phyloP scores from a whole-genome alignment of 75 land plant species.

The Cupressus sempervirens region DNA sequence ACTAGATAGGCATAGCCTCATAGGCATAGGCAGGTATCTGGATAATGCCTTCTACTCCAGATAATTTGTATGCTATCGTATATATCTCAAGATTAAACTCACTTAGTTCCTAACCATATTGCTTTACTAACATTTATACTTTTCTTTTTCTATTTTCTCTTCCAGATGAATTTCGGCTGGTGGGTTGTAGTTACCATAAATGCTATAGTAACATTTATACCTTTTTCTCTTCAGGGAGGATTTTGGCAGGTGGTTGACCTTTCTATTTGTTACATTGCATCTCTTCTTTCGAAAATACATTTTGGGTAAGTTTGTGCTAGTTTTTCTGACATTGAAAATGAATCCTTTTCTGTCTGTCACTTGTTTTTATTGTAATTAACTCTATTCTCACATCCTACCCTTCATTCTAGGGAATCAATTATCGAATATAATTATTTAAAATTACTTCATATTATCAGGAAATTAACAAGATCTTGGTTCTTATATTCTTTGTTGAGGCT shows the following conservation, averaged over 20 bases:
- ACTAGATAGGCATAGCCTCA: no score
- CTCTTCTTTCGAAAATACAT: background rate
- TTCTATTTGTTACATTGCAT: background rate
- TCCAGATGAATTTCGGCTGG: no score
- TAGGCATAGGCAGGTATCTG: no score
- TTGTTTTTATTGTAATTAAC: background rate
- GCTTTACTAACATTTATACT: no score
- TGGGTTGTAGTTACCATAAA: background rate
- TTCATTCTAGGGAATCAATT: background rate
- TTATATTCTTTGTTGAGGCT: background rate
- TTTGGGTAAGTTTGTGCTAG: background rate
- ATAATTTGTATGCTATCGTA: background rate
- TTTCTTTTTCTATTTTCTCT: no score
- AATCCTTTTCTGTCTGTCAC: background rate
- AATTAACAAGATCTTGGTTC: background rate
- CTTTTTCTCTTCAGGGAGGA: background rate
- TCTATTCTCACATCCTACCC: conserved; percentile 3
- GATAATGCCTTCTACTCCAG: no score
- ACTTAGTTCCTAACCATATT: background rate
- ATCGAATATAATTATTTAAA: background rate
- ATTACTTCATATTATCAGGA: background rate
- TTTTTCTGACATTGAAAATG: background rate
- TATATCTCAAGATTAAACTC: background rate
- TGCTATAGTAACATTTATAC: background rate
- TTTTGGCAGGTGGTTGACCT: conserved; percentile 3